A percentile compares a stretch with the other conserved stretches of the same genome.
phyloP scores from a whole-genome alignment of 2,329 filamentous ascomycete genomes.

The Coniochaeta hoffmannii region DNA sequence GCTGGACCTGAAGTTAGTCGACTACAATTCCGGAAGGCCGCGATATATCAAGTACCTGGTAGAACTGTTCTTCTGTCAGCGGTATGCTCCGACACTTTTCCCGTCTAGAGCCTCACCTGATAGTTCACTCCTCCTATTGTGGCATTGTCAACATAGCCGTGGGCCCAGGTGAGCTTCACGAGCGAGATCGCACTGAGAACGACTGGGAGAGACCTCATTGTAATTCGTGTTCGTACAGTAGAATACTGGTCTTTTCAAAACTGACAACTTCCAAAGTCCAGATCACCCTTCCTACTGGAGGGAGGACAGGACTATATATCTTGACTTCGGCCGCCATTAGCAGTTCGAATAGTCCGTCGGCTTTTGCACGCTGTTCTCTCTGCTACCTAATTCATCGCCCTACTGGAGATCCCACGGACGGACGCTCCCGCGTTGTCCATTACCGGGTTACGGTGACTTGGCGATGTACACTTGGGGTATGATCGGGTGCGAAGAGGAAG shows the following conservation, averaged over 20 bases:
- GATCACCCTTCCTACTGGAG: neutral
- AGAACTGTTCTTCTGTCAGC: constrained; percentile 18
- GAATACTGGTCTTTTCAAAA: neutral
- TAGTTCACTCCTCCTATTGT: constrained; percentile 33
- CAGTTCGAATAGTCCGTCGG: neutral
- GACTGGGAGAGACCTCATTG: constrained; percentile 22
- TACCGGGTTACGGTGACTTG: constrained; percentile 6
- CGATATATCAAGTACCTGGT: constrained; percentile 17
- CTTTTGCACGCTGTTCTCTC: neutral
- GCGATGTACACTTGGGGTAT: neutral
- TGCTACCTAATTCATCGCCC: no score
- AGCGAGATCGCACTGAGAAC: constrained; percentile 26
- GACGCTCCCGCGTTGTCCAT: neutral
- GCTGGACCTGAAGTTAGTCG: constrained; percentile 21
- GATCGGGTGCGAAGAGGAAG: neutral
- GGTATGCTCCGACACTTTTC: neutral
- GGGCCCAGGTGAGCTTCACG: constrained; percentile 28
- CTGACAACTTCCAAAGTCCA: neutral
- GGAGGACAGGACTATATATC: neutral
- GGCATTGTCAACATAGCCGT: constrained; percentile 40
- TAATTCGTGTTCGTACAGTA: neutral
- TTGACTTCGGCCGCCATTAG: neutral
- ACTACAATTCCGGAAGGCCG: neutral
- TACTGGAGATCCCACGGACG: neutral
- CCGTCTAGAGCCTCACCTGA: constrained; percentile 15